These are phyloP conservation scores for Cytospora schulzeri DNA, from an alignment of 2,329 filamentous ascomycete species.

Conservation along the genomic window DNA sequence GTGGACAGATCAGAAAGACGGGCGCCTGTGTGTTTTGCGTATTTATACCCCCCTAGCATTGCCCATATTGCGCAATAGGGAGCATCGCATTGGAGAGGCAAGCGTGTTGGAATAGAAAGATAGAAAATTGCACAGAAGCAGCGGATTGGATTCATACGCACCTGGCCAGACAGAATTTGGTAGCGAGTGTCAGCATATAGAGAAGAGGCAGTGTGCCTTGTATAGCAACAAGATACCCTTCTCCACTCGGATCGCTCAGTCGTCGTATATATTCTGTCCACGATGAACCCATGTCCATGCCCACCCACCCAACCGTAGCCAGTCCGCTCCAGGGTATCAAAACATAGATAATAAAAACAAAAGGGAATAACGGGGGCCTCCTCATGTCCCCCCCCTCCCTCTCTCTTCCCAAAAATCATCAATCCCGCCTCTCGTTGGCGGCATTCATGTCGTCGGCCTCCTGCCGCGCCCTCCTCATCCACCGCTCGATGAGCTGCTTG, in stretches of 20 bases:
- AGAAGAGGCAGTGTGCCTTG: constrained; percentile 9
- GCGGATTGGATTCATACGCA: constrained; percentile 7
- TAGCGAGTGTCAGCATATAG: constrained; percentile 32
- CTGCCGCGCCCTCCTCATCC: constrained; percentile 84
- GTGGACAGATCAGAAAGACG: background rate
- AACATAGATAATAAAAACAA: constrained; percentile 2
- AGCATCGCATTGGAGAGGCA: constrained; percentile 15
- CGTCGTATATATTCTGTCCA: background rate
- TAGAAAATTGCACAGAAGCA: background rate
- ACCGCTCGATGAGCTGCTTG: constrained; percentile 83
- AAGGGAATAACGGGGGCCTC: too few relatives aligned
- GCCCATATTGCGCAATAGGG: constrained; percentile 16
- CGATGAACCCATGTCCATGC: background rate
- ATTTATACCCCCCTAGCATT: constrained; percentile 23
- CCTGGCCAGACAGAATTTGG: constrained; percentile 23
- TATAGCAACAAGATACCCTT: constrained; percentile 28
- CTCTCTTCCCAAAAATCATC: too few relatives aligned
- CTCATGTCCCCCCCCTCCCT: background rate
- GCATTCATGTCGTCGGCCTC: constrained; percentile 88
- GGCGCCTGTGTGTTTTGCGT: constrained; percentile 15
- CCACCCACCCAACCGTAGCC: background rate
- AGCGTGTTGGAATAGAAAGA: constrained; percentile 4
- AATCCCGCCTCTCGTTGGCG: constrained; percentile 50
- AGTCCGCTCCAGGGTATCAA: constrained; percentile 15
- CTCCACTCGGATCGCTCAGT: constrained; percentile 1